These are phyloP conservation scores for Trichoderma citrinoviride DNA, from an alignment of 2,329 filamentous ascomycete genomes.

Conservation along the genomic window DNA sequence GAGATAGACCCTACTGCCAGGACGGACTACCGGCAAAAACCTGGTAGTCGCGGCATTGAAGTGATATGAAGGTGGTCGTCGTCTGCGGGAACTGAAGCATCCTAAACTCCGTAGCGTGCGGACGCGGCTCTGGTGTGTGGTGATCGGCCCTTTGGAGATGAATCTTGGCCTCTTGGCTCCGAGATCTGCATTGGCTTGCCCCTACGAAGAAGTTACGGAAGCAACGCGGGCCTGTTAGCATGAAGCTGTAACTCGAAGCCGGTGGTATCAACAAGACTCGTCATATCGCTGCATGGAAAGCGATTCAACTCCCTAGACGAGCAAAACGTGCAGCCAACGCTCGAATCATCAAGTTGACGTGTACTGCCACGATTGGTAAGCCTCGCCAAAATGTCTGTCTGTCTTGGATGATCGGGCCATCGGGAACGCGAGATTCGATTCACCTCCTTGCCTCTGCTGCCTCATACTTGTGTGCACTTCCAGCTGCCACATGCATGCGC, in stretches of 20 bases:
- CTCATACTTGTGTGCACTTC: background rate
- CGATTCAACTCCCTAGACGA: too few relatives aligned
- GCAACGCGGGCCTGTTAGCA: background rate
- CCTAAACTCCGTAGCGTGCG: constrained; percentile 2
- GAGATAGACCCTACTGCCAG: too few relatives aligned
- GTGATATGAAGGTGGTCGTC: too few relatives aligned
- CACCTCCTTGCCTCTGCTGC: background rate
- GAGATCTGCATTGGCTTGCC: constrained; percentile 5
- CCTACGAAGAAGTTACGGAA: background rate
- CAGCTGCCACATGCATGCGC: background rate
- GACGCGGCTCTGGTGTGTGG: background rate
- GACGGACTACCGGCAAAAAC: too few relatives aligned
- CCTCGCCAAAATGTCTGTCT: background rate
- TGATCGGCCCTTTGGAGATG: constrained; percentile 10
- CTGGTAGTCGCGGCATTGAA: too few relatives aligned
- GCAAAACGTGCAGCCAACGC: too few relatives aligned
- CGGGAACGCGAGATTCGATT: background rate
- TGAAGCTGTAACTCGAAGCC: background rate
- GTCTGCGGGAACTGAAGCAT: background rate
- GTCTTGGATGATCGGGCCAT: background rate
- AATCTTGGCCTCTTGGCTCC: background rate
- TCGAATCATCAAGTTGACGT: background rate
- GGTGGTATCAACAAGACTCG: background rate
- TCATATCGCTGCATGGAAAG: too few relatives aligned
- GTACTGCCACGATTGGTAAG: background rate